A percentile compares a stretch with the other conserved stretches of the same genome.
Conservation (phyloP, 78 protist species). For the Pigoraptor vietnamica region DNA sequence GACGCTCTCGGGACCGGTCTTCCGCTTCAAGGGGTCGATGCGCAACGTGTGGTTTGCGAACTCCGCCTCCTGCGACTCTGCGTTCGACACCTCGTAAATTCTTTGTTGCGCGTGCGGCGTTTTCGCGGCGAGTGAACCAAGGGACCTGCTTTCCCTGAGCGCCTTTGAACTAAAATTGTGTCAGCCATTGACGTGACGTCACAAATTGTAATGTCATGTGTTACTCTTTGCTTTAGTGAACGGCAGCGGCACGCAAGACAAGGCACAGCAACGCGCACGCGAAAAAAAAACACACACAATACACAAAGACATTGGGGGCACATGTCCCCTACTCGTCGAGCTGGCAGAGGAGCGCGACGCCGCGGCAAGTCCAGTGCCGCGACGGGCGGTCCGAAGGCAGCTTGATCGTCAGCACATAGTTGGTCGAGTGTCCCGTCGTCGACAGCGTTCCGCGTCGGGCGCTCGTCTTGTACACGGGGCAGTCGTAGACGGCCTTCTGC, state of each 20-base stretch:
- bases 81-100: no score
- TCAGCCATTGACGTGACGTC: no score
- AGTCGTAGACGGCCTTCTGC: constrained; percentile 17
- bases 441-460: constrained; percentile 50
- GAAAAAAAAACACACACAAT: neutral
- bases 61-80: neutral
- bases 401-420: constrained; percentile 62
- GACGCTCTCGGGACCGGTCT: neutral
- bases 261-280: no score
- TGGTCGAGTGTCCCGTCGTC: constrained; percentile 73
- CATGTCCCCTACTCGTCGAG: constrained; percentile 11
- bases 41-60: neutral
- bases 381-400: constrained; percentile 40
- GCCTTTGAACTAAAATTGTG: neutral
- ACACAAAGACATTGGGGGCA: neutral
- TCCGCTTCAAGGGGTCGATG: neutral
- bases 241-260: no score
- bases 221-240: no score
- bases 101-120: no score
- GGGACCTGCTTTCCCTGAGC: neutral
- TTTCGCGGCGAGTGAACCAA: neutral
- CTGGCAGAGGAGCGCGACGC: constrained; percentile 64
- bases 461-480: constrained; percentile 77
- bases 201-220: neutral
- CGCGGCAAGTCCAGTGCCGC: constrained; percentile 72